Base-by-base conservation (phyloP, 768 basidiomycete genomes). In the Pisolithus tinctorius region DNA sequence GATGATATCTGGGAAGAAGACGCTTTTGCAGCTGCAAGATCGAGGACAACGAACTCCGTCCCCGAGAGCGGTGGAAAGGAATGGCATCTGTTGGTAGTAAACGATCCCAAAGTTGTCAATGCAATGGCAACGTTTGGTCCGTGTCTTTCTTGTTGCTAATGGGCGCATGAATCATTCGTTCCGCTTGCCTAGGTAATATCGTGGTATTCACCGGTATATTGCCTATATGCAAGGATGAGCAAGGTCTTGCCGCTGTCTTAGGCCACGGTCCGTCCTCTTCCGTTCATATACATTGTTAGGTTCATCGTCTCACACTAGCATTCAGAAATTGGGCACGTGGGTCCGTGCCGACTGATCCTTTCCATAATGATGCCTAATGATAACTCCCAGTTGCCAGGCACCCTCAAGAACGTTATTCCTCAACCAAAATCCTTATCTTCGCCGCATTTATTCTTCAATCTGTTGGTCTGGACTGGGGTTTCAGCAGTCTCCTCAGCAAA, bases 141-240 rank as follows among this genome's bases (percentile, higher is more conserved):
- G 60, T 56, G 5, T 4, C 6, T n/a, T 2, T 29, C 14, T 38
- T 44, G 20, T 39, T 9, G 39, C 11, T 20, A 13, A 40, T 20
- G 13, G 45, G 11, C 4, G 41, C 31, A 9, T 25, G 27, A 11
- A 16, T 27, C 6, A 13, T 29, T 26, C 6, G 16, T 29, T 25
- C 34, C 30, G 26, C 37, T 54, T 41, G 8, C 27, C 26, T 59
- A 82, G 87, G 86, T 1, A 76, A 84, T 46, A 83, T 96, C 48
- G 77, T 93, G 30, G 88, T 97, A 9, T 95, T 89, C 61, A 93
- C 91, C 0, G 93, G 93, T 0, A 90, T 96, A 34, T 65, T 96
- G 4, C 89, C 88, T 0, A 69, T 93, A 6, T 84, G 83, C 43
- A 72, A 70, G 54, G 83, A 91, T 55, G 89, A 93, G 57, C 78